These are phyloP conservation scores for Aristolochia fimbriata DNA, from an alignment of 164 flowering plant species.

Conservation along the genomic window DNA sequence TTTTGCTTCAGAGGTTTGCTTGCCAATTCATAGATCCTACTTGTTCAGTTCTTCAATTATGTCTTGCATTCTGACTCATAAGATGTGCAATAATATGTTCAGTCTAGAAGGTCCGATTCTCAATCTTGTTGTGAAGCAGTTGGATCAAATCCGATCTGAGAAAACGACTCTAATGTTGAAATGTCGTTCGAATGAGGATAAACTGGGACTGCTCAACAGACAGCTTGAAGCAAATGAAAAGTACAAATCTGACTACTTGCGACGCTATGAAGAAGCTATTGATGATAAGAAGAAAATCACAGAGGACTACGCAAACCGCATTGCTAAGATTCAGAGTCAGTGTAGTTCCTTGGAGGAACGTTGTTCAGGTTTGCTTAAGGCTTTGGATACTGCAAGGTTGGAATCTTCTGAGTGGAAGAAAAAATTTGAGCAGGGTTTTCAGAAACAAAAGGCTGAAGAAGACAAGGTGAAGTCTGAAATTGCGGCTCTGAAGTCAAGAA, in stretches of 20 bases:
- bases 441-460: slow-evolving; percentile 60
- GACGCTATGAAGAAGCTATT: slow-evolving; percentile 84
- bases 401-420: slow-evolving; percentile 83
- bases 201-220: slow-evolving; percentile 53
- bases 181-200: slow-evolving; percentile 79
- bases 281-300: slow-evolving; percentile 71
- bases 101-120: slow-evolving; percentile 87
- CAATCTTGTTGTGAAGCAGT: slow-evolving; percentile 64
- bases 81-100: slow-evolving; percentile 11
- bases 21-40: neutral
- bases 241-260: slow-evolving; percentile 70
- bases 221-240: slow-evolving; percentile 84
- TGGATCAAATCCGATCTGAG: slow-evolving; percentile 66
- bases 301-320: slow-evolving; percentile 73
- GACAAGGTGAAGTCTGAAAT: slow-evolving; percentile 62
- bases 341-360: slow-evolving; percentile 74
- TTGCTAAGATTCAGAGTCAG: slow-evolving; percentile 59
- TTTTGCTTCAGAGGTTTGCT: slow-evolving; percentile 74
- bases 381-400: slow-evolving; percentile 46
- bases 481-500: slow-evolving; percentile 58
- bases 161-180: slow-evolving; percentile 64
- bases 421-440: slow-evolving; percentile 58
- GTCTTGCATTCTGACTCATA: neutral
- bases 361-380: slow-evolving; percentile 43
- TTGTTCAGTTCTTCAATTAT: too few relatives aligned